Evolutionary conservation across 305 asterid species (phyloP).

Genomic region (Fraxinus baroniana): DNA sequence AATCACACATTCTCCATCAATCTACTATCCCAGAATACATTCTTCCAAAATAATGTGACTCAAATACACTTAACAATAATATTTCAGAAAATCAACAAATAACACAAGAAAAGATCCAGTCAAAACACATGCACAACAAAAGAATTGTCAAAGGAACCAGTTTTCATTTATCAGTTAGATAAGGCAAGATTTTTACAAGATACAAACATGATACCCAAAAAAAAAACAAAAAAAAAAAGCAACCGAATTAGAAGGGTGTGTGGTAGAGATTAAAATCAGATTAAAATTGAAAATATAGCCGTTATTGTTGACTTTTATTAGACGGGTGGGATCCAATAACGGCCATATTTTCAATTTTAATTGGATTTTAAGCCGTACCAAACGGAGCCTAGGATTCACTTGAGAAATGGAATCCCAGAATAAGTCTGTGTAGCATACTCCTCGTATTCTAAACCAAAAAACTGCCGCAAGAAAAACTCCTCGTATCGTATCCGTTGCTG

Average conservation of each 20-base stretch:
- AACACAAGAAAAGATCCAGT: neutral
- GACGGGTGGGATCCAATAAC: too few species aligned
- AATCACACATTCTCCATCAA: too few species aligned
- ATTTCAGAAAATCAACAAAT: neutral
- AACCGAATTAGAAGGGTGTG: neutral
- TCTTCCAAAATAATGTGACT: too few species aligned
- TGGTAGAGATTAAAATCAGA: too few species aligned
- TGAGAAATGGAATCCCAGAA: conserved; percentile 79
- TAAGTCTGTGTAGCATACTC: conserved; percentile 54
- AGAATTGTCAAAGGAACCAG: neutral
- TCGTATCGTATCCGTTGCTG: conserved; percentile 64
- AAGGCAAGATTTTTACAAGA: neutral
- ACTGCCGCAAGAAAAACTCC: conserved; percentile 77
- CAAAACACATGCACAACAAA: neutral
- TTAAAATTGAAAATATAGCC: too few species aligned
- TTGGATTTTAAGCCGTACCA: too few species aligned
- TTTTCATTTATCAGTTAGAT: neutral
- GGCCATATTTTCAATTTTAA: too few species aligned
- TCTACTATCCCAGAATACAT: too few species aligned
- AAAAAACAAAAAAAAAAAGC: neutral
- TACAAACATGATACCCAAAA: neutral
- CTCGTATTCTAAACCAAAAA: conserved; percentile 64
- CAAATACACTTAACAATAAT: too few species aligned
- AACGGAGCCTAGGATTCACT: too few species aligned
- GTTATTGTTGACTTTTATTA: too few species aligned